Evolutionary conservation across 2,329 filamentous ascomycete genomes (phyloP).

Genomic region (Thermoascus crustaceus): DNA sequence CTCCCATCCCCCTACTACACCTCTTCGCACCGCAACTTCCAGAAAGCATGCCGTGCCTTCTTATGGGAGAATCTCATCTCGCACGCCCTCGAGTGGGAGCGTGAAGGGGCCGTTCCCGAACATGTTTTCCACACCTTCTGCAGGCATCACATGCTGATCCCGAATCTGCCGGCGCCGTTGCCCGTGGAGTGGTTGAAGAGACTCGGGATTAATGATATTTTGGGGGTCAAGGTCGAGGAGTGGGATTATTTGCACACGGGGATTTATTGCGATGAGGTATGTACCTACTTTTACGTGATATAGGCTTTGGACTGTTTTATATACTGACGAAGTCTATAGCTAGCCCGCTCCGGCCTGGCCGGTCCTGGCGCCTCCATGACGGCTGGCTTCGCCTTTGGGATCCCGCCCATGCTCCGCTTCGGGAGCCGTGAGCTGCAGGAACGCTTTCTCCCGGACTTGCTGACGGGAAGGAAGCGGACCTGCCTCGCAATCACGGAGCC

Average conservation of each 20-base stretch:
- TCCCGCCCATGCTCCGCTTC: slow-evolving; percentile 64
- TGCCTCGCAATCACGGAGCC: slow-evolving; percentile 78
- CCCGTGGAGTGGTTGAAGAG: slow-evolving; percentile 60
- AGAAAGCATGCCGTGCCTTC: slow-evolving; percentile 60
- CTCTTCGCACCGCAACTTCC: slow-evolving; percentile 56
- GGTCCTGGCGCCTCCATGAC: slow-evolving; percentile 60
- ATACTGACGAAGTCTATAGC: slow-evolving; percentile 29
- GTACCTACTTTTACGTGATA: not conserved
- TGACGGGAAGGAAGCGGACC: slow-evolving; percentile 56
- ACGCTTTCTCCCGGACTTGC: slow-evolving; percentile 58
- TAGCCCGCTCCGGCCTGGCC: slow-evolving; percentile 55
- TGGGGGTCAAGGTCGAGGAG: slow-evolving; percentile 62
- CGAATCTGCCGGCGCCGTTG: slow-evolving; percentile 59
- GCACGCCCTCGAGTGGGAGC: slow-evolving; percentile 63
- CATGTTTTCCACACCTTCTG: slow-evolving; percentile 59
- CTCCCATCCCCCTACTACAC: slow-evolving; percentile 66
- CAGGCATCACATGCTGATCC: slow-evolving; percentile 60
- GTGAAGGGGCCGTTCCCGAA: slow-evolving; percentile 52
- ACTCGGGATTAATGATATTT: slow-evolving; percentile 57
- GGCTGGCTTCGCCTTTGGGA: slow-evolving; percentile 63
- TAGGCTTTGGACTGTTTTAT: not conserved
- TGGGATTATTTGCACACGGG: slow-evolving; percentile 64
- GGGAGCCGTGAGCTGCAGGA: slow-evolving; percentile 55
- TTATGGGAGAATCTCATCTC: slow-evolving; percentile 54
- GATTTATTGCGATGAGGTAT: slow-evolving; percentile 61